These are phyloP conservation scores for Gossypium ekmanianum DNA, from an alignment of 345 rosid species.

Conservation along the genomic window DNA sequence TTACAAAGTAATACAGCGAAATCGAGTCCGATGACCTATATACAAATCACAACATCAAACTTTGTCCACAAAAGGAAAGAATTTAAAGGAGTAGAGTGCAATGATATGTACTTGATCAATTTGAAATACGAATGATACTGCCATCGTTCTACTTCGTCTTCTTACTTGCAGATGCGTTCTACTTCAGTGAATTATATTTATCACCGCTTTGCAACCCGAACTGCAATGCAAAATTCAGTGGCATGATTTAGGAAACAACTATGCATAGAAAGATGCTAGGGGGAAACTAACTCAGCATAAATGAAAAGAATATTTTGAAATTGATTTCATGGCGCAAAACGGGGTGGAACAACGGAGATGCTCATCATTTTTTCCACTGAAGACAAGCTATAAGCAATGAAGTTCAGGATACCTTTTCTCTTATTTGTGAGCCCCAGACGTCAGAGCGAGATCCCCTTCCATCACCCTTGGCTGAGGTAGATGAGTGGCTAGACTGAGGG, in stretches of 20 bases:
- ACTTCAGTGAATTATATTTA: constrained; percentile 22
- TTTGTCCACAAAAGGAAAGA: neutral
- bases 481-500: constrained; percentile 51
- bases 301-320: neutral
- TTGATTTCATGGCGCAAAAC: neutral
- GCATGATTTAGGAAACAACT: neutral
- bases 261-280: neutral
- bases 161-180: constrained; percentile 35
- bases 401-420: constrained; percentile 62
- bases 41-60: neutral
- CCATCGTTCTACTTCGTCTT: constrained; percentile 30
- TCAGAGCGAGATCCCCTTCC: constrained; percentile 40
- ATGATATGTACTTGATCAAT: neutral
- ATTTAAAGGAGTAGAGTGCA: neutral
- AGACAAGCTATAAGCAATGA: neutral
- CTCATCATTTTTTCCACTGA: neutral
- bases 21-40: neutral
- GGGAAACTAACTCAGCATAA: neutral
- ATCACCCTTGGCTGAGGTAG: constrained; percentile 46
- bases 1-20: neutral
- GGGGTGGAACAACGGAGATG: neutral
- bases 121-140: neutral
- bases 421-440: constrained; percentile 63
- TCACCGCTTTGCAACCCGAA: constrained; percentile 49
- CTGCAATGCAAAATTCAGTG: constrained; percentile 29